phyloP scores from a whole-genome alignment of 2,329 filamentous ascomycete species.

The Drechslera avenae region DNA sequence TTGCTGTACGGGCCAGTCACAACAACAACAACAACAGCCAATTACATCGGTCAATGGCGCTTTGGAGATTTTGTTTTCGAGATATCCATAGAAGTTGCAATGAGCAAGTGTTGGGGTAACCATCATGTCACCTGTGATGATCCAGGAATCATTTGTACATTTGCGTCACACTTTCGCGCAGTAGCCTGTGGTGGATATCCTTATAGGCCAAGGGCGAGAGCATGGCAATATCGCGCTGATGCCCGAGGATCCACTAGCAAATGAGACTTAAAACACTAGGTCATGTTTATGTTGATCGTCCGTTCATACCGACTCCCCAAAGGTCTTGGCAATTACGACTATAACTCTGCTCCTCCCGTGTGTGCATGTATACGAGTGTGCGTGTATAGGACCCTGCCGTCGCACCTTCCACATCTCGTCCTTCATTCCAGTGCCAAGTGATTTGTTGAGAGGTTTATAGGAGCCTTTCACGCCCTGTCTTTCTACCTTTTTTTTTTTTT shows the following conservation, averaged over 20 bases:
- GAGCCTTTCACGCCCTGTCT: not conserved
- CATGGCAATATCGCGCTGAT: not conserved
- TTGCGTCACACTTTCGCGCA: no score
- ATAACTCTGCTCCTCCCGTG: slow-evolving; percentile 1
- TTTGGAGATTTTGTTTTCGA: no score
- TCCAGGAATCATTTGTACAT: no score
- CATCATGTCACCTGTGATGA: no score
- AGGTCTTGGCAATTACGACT: slow-evolving; percentile 6
- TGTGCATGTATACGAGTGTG: no score
- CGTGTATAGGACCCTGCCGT: not conserved
- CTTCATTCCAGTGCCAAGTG: not conserved
- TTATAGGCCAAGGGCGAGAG: no score
- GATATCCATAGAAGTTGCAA: no score
- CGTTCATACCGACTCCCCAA: not conserved
- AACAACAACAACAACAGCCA: no score
- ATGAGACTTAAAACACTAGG: not conserved
- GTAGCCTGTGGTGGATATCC: no score
- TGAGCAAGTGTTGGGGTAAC: no score
- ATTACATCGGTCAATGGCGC: no score
- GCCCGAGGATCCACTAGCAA: not conserved
- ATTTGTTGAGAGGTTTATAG: not conserved
- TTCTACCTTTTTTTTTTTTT: not conserved
- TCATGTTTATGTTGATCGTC: slow-evolving; percentile 1
- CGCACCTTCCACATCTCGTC: not conserved
- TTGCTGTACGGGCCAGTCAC: no score